phyloP scores from a whole-genome alignment of 345 rosid species.

The Rhodomyrtus tomentosa region DNA sequence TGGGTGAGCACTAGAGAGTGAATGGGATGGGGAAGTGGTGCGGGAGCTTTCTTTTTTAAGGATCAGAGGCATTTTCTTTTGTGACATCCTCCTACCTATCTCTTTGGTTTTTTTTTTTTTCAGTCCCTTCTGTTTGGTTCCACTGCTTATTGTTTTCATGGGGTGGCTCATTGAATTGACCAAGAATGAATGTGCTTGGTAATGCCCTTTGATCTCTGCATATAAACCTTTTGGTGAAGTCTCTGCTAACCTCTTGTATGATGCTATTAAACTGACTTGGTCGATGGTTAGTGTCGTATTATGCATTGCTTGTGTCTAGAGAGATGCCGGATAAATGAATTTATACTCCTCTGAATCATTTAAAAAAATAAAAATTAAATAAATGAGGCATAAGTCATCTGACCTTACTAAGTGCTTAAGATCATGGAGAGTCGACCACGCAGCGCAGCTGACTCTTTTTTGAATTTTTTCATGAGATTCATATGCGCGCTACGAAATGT shows the following conservation, averaged over 20 bases:
- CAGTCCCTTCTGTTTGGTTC: not conserved
- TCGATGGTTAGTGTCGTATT: not conserved
- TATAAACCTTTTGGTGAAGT: not conserved
- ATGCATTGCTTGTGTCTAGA: too few species aligned
- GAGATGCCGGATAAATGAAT: too few species aligned
- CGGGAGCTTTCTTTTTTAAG: not conserved
- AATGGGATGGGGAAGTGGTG: not conserved
- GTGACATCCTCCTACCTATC: not conserved
- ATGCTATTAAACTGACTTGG: not conserved
- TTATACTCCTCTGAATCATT: too few species aligned
- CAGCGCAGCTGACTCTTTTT: not conserved
- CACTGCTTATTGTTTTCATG: not conserved
- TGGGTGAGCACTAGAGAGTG: not conserved
- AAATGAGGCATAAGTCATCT: not conserved
- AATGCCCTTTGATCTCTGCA: not conserved
- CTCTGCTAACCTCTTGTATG: not conserved
- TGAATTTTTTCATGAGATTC: not conserved
- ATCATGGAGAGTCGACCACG: not conserved
- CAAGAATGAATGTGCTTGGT: not conserved
- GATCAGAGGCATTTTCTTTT: not conserved
- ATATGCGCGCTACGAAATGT: accelerated
- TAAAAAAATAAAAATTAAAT: not conserved
- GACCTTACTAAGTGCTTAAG: not conserved
- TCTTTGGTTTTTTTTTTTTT: not conserved
- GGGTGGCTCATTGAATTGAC: not conserved